Evolutionary conservation across 345 rosid species (phyloP).

Genomic region (Luvunga scandens): DNA sequence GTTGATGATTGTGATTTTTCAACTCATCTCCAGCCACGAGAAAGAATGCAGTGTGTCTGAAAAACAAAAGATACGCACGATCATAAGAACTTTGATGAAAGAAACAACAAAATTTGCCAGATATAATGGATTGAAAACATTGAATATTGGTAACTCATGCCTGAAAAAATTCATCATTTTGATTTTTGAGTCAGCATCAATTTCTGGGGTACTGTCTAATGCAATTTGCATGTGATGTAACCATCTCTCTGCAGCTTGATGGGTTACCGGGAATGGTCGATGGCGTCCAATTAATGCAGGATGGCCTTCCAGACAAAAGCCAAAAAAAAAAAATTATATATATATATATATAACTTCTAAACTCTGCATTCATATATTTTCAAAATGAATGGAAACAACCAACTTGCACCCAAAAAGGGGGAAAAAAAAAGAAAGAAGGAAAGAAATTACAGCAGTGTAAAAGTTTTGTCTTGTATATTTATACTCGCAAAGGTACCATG

Average conservation of each 20-base stretch:
- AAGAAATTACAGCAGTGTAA: background rate
- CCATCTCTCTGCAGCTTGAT: constrained; percentile 88
- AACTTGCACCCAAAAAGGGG: background rate
- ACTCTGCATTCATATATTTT: background rate
- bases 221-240: constrained; percentile 83
- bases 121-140: background rate
- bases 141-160: constrained; percentile 20
- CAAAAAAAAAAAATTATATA: background rate
- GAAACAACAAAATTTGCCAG: background rate
- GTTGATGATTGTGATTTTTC: constrained; percentile 54
- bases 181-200: constrained; percentile 64
- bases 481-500: background rate
- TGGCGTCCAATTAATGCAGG: constrained; percentile 90
- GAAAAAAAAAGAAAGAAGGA: no score
- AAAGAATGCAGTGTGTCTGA: constrained; percentile 89
- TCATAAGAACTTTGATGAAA: background rate
- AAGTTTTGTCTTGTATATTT: background rate
- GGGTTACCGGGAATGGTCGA: constrained; percentile 82
- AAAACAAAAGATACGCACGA: constrained; percentile 1
- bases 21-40: constrained; percentile 91
- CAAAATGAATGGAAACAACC: background rate
- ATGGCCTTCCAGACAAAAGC: constrained; percentile 47
- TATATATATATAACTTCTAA: background rate
- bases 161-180: constrained; percentile 89
- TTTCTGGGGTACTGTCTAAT: constrained; percentile 53